These are phyloP conservation scores for Mycosphaerella sp. DNA, from an alignment of 2,329 filamentous ascomycete genomes.

Conservation along the genomic window DNA sequence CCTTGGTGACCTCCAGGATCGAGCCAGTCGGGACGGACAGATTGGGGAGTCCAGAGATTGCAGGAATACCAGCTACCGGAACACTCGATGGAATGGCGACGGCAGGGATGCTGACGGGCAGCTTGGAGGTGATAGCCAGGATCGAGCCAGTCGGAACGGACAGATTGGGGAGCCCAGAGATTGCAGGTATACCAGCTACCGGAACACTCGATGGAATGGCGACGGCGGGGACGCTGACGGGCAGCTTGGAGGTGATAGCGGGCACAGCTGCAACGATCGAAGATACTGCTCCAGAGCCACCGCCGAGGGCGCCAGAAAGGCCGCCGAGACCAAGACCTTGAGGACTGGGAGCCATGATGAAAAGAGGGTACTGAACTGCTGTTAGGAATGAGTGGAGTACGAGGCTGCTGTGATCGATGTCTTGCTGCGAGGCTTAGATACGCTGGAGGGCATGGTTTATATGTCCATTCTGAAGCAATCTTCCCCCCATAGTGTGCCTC, in stretches of 20 bases:
- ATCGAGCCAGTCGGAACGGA: conserved; percentile 8
- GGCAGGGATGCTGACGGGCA: neutral
- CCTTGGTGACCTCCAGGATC: conserved; percentile 1
- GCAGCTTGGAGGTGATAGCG: neutral
- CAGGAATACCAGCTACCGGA: neutral
- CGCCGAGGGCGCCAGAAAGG: neutral
- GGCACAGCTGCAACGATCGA: neutral
- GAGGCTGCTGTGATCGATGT: neutral
- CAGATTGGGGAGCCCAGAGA: conserved; percentile 2
- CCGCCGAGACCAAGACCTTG: neutral
- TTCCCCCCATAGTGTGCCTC: neutral
- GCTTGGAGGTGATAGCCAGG: neutral
- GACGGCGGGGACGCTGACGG: neutral
- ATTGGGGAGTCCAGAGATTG: conserved; percentile 1
- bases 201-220: neutral
- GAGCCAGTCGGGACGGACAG: conserved; percentile 9
- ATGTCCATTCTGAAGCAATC: neutral
- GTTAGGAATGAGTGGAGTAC: neutral
- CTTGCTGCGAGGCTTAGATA: neutral
- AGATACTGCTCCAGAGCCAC: neutral
- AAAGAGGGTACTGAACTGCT: neutral
- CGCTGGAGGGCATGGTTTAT: neutral
- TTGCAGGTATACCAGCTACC: neutral
- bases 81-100: neutral
- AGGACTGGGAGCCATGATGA: conserved; percentile 6